Percentiles rank a stretch among this genome's conserved stretches.
These are phyloP conservation scores for Phytophthora niederhauseri DNA, from an alignment of 352 stramenopile genomes.

Conservation along the genomic window DNA sequence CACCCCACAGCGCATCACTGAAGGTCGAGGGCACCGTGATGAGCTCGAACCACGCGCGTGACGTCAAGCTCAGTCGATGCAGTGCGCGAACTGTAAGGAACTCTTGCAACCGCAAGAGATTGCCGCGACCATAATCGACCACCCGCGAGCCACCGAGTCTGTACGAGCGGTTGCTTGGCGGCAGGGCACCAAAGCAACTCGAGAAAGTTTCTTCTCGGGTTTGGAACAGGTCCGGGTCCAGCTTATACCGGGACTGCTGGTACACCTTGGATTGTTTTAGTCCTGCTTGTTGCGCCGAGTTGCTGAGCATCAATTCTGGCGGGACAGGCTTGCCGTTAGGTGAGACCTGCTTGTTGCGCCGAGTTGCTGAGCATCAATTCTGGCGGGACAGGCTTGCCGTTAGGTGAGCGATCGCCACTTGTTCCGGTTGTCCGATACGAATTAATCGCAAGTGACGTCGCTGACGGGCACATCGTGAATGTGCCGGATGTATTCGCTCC, in stretches of 20 bases:
- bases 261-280: slow-evolving; percentile 35
- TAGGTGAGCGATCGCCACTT: not conserved
- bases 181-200: slow-evolving; percentile 34
- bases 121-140: slow-evolving; percentile 31
- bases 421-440: slow-evolving; percentile 3
- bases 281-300: slow-evolving; percentile 5
- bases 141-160: slow-evolving; percentile 1
- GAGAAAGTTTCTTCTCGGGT: slow-evolving; percentile 35
- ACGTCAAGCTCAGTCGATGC: slow-evolving; percentile 55
- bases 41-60: slow-evolving; percentile 50
- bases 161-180: slow-evolving; percentile 21
- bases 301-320: slow-evolving; percentile 23
- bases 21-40: slow-evolving; percentile 43
- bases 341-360: not conserved
- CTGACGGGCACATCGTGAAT: slow-evolving; percentile 22
- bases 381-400: slow-evolving; percentile 13
- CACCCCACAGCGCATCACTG: slow-evolving; percentile 53
- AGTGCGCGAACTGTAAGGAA: slow-evolving; percentile 50
- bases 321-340: slow-evolving; percentile 14
- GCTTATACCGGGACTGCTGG: slow-evolving; percentile 53
- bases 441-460: slow-evolving; percentile 21
- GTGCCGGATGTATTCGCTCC: not conserved
- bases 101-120: slow-evolving; percentile 52
- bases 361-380: slow-evolving; percentile 27
- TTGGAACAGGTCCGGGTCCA: slow-evolving; percentile 53